A percentile compares a stretch with the other conserved stretches of the same genome.
Conservation (phyloP, 2,329 filamentous ascomycete genomes). For the Aschersonia sp. region DNA sequence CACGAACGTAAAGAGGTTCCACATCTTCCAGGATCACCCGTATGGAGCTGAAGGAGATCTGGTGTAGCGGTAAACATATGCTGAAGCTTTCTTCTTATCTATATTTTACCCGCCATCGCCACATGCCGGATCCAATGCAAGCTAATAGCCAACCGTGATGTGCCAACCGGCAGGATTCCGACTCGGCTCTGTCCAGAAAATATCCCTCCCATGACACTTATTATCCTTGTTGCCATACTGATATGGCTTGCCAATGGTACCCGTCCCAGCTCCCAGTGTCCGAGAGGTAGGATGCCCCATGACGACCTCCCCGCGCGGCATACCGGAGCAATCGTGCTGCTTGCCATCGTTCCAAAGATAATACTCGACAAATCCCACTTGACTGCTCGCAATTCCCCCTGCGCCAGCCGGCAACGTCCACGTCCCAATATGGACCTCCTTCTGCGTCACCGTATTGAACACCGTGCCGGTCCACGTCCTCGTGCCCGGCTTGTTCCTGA, state of each 20-base stretch:
- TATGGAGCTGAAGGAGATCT: neutral
- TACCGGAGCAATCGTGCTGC: conserved; percentile 6
- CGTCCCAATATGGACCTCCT: conserved; percentile 6
- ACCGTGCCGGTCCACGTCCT: conserved; percentile 11
- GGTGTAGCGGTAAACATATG: neutral
- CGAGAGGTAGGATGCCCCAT: conserved; percentile 6
- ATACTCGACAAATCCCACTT: conserved; percentile 11
- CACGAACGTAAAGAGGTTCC: neutral
- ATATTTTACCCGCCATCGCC: neutral
- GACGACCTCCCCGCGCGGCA: conserved; percentile 7
- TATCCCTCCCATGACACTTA: conserved; percentile 5
- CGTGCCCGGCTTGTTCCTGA: conserved; percentile 5
- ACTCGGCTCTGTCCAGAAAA: neutral
- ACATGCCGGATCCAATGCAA: neutral
- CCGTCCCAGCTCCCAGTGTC: conserved; percentile 4
- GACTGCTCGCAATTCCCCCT: conserved; percentile 4
- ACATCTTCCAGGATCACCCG: neutral
- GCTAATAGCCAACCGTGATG: conserved; percentile 5
- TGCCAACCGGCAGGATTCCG: conserved; percentile 1
- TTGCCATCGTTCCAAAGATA: conserved; percentile 8
- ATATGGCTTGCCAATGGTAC: conserved; percentile 6
- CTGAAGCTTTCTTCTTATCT: neutral
- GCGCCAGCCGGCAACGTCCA: conserved; percentile 7
- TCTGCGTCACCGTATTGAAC: conserved; percentile 5
- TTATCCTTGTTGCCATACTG: conserved; percentile 6